Conservation (phyloP, 306 rosid species). For the Prosopis cineraria region DNA sequence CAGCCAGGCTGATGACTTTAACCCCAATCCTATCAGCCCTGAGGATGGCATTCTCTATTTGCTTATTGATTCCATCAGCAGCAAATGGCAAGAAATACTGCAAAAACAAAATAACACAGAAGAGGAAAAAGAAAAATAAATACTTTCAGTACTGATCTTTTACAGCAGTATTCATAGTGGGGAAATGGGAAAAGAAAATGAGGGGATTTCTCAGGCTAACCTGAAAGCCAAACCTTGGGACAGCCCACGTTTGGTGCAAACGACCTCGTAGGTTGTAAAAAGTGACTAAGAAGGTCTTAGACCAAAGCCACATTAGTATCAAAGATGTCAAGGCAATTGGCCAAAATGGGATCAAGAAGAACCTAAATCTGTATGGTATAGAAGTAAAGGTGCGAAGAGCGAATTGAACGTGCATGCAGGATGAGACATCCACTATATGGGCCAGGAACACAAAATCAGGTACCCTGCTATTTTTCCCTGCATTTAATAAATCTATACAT, state of each 20-base stretch:
- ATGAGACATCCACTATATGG: conserved; percentile 79
- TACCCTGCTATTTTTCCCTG: conserved; percentile 53
- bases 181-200: not conserved
- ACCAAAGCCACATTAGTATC: conserved; percentile 79
- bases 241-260: conserved; percentile 90
- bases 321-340: conserved; percentile 37
- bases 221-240: conserved; percentile 91
- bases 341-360: conserved; percentile 48
- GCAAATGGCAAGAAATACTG: conserved; percentile 98
- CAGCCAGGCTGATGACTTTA: conserved; percentile 94
- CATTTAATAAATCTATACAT: conserved; percentile 18
- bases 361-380: conserved; percentile 51
- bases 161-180: not conserved
- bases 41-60: conserved; percentile 80
- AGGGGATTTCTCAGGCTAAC: conserved; percentile 30
- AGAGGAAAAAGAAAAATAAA: not conserved
- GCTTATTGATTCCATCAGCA: conserved; percentile 79
- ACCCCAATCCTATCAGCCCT: conserved; percentile 89
- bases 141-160: not conserved
- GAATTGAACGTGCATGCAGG: conserved; percentile 64
- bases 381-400: conserved; percentile 58
- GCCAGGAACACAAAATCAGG: conserved; percentile 93
- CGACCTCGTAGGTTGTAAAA: conserved; percentile 68
- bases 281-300: conserved; percentile 63
- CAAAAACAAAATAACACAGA: conserved; percentile 4